Base-by-base conservation (phyloP, 805 yeast genomes). In the Ogataea philodendri region DNA sequence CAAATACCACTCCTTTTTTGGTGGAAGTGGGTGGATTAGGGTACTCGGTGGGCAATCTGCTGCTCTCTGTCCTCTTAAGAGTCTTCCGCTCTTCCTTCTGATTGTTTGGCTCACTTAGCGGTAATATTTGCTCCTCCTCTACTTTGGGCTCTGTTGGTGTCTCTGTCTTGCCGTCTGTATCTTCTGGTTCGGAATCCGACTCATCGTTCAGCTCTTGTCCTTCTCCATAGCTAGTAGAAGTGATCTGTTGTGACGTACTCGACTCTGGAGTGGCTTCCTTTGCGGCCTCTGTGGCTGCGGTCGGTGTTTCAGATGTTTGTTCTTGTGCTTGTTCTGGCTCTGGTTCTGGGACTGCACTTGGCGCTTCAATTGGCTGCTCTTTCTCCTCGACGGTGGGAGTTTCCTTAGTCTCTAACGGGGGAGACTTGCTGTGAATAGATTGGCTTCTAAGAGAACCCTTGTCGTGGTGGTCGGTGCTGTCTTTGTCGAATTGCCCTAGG, bases 1-100 rank as follows among this genome's bases (percentile, higher is more conserved):
- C 95, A 60, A 90, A 89, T 4, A 72, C 67, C 16, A 37, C 45
- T 32, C 57, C 60, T 21, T 53, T 54, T 22, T 48, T 48, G 5
- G 46, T 54, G 44, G 41, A 42, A 25, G 31, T 48, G 31, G 60
- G 60, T 5, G 66, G 59, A 31, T 55, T 57, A 15, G 63, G 57
- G 27, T 51, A 49, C 26, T 45, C 49, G 2, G 25, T 35, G 11
- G 39, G 39, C 24, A 35, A 18, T 24, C 24, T 35, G 13, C 27
- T 8, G n/a, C 17, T 28, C 9, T 31, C 34, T 5, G 21, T 16
- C 6, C 21, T 9, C 5, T 15, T 7, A 9, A 6, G 9, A 15
- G 20, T 9, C 5, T 8, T 22, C 15, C 10, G 15, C 26, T 17
- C 16, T 6, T 14, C 23, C 15, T 21, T 23, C 13, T 22, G n/a